phyloP scores from a whole-genome alignment of 176 grass and related monocot species.

The Saccharum officinarum region DNA sequence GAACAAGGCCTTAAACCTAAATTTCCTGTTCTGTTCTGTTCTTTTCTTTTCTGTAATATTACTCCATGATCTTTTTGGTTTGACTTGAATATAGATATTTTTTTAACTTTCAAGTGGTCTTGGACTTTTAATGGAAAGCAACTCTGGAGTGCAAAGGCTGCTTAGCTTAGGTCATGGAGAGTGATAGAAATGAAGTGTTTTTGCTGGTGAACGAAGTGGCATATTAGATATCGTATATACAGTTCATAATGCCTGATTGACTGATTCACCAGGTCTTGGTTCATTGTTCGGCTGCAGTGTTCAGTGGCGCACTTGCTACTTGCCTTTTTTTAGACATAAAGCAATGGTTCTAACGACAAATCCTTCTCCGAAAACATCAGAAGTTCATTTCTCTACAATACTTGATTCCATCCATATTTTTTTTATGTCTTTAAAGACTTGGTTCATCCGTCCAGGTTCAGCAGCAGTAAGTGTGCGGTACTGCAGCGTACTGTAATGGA shows the following conservation, averaged over 20 bases:
- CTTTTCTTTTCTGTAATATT: background rate
- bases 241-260: background rate
- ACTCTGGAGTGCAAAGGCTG: background rate
- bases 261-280: background rate
- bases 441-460: background rate
- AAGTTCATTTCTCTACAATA: background rate
- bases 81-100: background rate
- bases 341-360: background rate
- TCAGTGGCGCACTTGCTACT: background rate
- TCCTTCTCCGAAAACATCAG: background rate
- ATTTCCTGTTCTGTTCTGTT: background rate
- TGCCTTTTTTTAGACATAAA: background rate
- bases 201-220: background rate
- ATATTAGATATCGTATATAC: constrained; percentile 1
- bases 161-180: background rate
- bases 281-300: background rate
- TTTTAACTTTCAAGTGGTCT: background rate
- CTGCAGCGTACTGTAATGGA: background rate
- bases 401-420: background rate
- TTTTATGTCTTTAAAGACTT: background rate
- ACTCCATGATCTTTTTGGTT: background rate
- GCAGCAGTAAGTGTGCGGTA: background rate
- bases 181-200: background rate
- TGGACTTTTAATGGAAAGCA: background rate
- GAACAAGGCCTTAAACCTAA: no score